phyloP scores from a whole-genome alignment of 768 basidiomycete genomes.

The Tylopilus sp. region DNA sequence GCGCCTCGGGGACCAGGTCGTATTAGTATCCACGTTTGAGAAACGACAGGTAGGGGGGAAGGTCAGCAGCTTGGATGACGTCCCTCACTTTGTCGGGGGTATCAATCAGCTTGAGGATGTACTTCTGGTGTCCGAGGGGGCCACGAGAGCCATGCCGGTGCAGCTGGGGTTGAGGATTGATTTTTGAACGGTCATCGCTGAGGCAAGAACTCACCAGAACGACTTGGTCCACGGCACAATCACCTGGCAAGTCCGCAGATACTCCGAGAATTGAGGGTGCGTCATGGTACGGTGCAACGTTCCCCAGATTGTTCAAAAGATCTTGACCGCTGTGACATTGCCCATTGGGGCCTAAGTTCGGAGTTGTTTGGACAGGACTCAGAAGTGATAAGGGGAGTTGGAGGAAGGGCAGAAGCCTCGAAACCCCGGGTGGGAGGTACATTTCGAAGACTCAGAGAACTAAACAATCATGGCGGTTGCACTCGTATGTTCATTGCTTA shows the following conservation, averaged over 20 bases:
- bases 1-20: constrained; percentile 32
- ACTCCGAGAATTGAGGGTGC: constrained; percentile 29
- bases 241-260: constrained; percentile 31
- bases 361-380: not conserved
- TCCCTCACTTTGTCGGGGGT: constrained; percentile 28
- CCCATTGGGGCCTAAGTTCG: not conserved
- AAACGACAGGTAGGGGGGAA: constrained; percentile 35
- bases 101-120: constrained; percentile 30
- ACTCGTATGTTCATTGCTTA: no score
- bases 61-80: constrained; percentile 24
- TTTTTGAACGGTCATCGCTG: not conserved
- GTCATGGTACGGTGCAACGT: constrained; percentile 37
- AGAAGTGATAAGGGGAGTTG: constrained; percentile 8
- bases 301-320: constrained; percentile 30
- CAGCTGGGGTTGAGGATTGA: constrained; percentile 25
- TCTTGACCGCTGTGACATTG: not conserved
- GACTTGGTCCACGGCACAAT: constrained; percentile 41
- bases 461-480: no score
- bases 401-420: constrained; percentile 12
- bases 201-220: constrained; percentile 30
- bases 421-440: constrained; percentile 13
- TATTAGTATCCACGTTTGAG: constrained; percentile 36
- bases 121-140: constrained; percentile 27
- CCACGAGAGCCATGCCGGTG: constrained; percentile 42
- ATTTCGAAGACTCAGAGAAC: constrained; percentile 9